Percentiles rank a stretch among this genome's conserved stretches.
Evolutionary conservation across 805 yeast genomes (phyloP).

Genomic region (Kodamaea jinghongensis): DNA sequence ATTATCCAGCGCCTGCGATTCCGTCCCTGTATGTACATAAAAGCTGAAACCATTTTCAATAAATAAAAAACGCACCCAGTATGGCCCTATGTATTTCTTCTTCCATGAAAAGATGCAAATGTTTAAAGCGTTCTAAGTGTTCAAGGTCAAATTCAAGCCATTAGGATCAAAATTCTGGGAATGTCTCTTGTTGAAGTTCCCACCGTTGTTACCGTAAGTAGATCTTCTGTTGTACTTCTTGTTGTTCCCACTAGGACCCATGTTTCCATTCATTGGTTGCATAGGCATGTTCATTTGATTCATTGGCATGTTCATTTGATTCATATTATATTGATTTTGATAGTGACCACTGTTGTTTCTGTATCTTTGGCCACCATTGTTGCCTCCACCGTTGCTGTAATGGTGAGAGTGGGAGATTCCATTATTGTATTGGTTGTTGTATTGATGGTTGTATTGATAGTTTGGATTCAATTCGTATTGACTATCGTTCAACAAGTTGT

Average conservation of each 20-base stretch:
- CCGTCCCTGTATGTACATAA: not conserved
- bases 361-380: slow-evolving; percentile 9
- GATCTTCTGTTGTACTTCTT: slow-evolving; percentile 30
- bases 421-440: slow-evolving; percentile 3
- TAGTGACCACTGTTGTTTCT: slow-evolving; percentile 5
- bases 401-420: slow-evolving; percentile 8
- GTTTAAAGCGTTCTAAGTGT: slow-evolving; percentile 7
- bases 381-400: slow-evolving; percentile 8
- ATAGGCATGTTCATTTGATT: slow-evolving; percentile 3
- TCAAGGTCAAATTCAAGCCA: slow-evolving; percentile 11
- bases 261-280: not conserved
- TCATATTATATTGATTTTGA: slow-evolving; percentile 2
- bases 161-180: slow-evolving; percentile 15
- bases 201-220: slow-evolving; percentile 21
- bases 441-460: slow-evolving; percentile 10
- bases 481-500: slow-evolving; percentile 6
- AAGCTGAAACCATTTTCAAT: too few relatives aligned
- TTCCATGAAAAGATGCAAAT: slow-evolving; percentile 1
- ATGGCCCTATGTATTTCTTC: not conserved
- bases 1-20: slow-evolving; percentile 4
- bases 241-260: slow-evolving; percentile 11
- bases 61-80: too few relatives aligned
- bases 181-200: slow-evolving; percentile 11
- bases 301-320: not conserved
- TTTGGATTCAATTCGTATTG: slow-evolving; percentile 11